A percentile compares a stretch with the other conserved stretches of the same genome.
phyloP scores from a whole-genome alignment of 2,329 filamentous ascomycete species.

The Sordariomycetes sp. region DNA sequence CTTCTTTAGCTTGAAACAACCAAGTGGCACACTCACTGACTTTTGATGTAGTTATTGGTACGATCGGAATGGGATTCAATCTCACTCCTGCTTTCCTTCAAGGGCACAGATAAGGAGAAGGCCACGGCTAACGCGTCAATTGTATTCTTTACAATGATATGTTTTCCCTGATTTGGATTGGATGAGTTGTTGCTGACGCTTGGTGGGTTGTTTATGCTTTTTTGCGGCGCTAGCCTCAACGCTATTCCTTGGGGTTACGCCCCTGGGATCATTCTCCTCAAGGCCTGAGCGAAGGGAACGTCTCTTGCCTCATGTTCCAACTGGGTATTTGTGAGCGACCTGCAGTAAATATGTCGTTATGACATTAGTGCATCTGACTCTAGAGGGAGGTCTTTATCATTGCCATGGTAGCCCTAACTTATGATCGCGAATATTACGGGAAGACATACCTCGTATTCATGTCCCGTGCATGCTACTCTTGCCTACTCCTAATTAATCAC shows the following conservation, averaged over 20 bases:
- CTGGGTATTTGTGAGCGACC: constrained; percentile 28
- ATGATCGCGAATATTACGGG: constrained; percentile 41
- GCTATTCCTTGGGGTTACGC: constrained; percentile 53
- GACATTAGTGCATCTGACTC: background rate
- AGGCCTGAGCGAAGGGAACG: constrained; percentile 47
- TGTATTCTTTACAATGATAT: constrained; percentile 40
- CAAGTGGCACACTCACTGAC: background rate
- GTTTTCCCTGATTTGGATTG: background rate
- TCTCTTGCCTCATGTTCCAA: constrained; percentile 47
- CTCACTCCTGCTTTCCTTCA: constrained; percentile 37
- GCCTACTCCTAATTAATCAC: constrained; percentile 20
- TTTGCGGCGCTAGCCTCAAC: constrained; percentile 54
- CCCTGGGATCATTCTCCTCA: constrained; percentile 49
- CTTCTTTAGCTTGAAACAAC: background rate
- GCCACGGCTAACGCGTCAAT: constrained; percentile 49
- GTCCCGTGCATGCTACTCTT: background rate
- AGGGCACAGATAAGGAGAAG: constrained; percentile 31
- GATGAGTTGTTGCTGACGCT: background rate
- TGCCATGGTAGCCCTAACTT: constrained; percentile 66
- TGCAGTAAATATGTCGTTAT: background rate
- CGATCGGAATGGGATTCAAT: constrained; percentile 41
- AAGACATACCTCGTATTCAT: constrained; percentile 47
- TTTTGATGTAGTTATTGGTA: constrained; percentile 22
- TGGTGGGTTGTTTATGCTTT: constrained; percentile 51
- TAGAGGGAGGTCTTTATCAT: constrained; percentile 51